Evolutionary conservation across 495 filamentous ascomycete genomes (phyloP).

Genomic region (Pyrenula massariospora): DNA sequence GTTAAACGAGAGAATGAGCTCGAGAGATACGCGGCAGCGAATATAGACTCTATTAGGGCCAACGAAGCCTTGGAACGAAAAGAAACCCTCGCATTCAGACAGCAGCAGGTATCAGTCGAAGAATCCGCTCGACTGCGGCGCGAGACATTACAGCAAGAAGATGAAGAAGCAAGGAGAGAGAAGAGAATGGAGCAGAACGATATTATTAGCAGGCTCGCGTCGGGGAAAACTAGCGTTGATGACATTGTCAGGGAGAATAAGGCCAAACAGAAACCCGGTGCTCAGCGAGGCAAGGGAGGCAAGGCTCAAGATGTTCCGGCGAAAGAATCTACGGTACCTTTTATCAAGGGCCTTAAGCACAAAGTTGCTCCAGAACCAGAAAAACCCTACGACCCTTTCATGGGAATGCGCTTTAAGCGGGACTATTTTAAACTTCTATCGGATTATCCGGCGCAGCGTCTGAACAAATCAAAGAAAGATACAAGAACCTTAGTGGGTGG

Average conservation of each 20-base stretch:
- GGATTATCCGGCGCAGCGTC: conserved; percentile 51
- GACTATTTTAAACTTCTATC: conserved; percentile 59
- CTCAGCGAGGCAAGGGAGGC: conserved; percentile 20
- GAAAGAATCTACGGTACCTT: conserved; percentile 19
- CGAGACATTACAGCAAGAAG: conserved; percentile 45
- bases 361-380: conserved; percentile 46
- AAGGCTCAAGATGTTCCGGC: conserved; percentile 9
- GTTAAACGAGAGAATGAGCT: conserved; percentile 60
- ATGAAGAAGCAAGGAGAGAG: conserved; percentile 46
- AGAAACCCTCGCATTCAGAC: conserved; percentile 40
- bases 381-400: conserved; percentile 82
- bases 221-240: conserved; percentile 34
- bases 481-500: conserved; percentile 60
- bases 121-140: conserved; percentile 47
- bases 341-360: conserved; percentile 69
- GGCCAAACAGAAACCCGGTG: conserved; percentile 27
- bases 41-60: conserved; percentile 44
- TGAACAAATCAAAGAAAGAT: conserved; percentile 51
- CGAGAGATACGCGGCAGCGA: conserved; percentile 51
- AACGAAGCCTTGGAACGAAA: conserved; percentile 42
- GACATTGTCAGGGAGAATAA: conserved; percentile 34
- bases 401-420: conserved; percentile 53
- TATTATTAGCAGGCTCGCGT: conserved; percentile 38
- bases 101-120: conserved; percentile 57
- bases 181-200: conserved; percentile 48